phyloP scores from a whole-genome alignment of 2,329 filamentous ascomycete species.

The Fusarium phyllophilum region DNA sequence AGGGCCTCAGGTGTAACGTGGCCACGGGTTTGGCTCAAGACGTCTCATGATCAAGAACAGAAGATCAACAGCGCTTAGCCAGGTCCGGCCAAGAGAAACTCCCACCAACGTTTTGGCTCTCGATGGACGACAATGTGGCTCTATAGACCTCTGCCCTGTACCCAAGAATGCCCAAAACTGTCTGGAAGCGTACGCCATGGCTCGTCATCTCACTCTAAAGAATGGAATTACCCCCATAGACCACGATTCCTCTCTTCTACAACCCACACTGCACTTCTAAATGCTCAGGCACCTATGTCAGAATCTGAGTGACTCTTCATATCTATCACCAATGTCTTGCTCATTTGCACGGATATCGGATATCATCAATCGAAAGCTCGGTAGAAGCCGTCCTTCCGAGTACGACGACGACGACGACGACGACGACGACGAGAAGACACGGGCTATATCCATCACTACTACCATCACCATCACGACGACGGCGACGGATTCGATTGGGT shows the following conservation, averaged over 20 bases:
- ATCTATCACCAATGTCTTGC: constrained; percentile 24
- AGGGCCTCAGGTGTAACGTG: background rate
- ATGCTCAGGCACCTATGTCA: background rate
- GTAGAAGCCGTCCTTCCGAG: constrained; percentile 23
- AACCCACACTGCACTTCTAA: background rate
- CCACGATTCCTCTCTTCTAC: background rate
- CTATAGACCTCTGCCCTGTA: background rate
- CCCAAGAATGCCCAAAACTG: background rate
- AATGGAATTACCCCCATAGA: background rate
- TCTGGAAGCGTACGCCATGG: constrained; percentile 4
- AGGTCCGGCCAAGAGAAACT: constrained; percentile 7
- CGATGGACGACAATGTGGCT: background rate
- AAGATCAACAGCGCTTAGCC: constrained; percentile 9
- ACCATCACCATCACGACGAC: constrained; percentile 32
- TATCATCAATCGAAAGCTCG: constrained; percentile 33
- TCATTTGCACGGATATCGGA: constrained; percentile 33
- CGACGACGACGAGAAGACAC: constrained; percentile 18
- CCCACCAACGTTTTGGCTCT: constrained; percentile 1
- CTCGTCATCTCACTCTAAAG: constrained; percentile 11
- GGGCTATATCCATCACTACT: constrained; percentile 32
- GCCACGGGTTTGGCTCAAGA: background rate
- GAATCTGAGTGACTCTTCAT: background rate
- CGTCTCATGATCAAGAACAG: background rate
- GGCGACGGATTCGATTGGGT: constrained; percentile 4
- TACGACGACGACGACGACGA: constrained; percentile 17